Evolutionary conservation across 768 basidiomycete genomes (phyloP).

Genomic region (Lepiota subincarnata): DNA sequence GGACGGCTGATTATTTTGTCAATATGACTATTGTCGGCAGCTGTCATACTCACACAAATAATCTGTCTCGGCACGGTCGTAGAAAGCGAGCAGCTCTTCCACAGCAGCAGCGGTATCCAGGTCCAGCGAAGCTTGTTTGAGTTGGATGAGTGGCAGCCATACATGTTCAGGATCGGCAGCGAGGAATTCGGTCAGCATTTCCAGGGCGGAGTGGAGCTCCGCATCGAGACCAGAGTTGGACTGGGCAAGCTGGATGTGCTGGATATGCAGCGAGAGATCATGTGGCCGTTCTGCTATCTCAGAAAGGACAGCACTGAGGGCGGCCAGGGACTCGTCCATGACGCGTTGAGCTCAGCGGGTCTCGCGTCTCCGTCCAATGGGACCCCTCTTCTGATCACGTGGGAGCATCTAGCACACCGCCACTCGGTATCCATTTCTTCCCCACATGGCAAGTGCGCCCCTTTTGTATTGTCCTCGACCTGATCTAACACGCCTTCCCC

Average conservation of each 20-base stretch:
- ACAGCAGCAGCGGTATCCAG: constrained; percentile 49
- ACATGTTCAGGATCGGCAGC: constrained; percentile 60
- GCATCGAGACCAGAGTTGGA: constrained; percentile 53
- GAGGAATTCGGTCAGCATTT: constrained; percentile 60
- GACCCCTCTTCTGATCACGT: constrained; percentile 5
- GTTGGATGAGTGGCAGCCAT: constrained; percentile 67
- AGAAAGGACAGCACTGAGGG: constrained; percentile 55
- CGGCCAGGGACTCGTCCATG: constrained; percentile 67
- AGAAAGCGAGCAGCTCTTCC: constrained; percentile 55
- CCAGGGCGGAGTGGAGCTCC: constrained; percentile 57
- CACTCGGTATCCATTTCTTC: neutral
- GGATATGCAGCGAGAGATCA: constrained; percentile 58
- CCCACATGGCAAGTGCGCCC: neutral
- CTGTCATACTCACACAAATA: constrained; percentile 64
- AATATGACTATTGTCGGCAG: neutral
- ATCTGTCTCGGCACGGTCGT: constrained; percentile 64
- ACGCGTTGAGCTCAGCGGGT: neutral
- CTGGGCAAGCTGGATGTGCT: constrained; percentile 62
- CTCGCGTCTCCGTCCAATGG: neutral
- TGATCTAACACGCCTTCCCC: neutral
- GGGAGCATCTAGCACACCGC: neutral
- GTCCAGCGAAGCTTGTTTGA: constrained; percentile 46
- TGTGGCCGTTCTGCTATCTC: constrained; percentile 56
- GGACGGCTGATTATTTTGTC: constrained; percentile 54
- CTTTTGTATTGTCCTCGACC: constrained; percentile 5